Conservation (phyloP, 23 red algal species). For the Porphyridium purpureum region DNA sequence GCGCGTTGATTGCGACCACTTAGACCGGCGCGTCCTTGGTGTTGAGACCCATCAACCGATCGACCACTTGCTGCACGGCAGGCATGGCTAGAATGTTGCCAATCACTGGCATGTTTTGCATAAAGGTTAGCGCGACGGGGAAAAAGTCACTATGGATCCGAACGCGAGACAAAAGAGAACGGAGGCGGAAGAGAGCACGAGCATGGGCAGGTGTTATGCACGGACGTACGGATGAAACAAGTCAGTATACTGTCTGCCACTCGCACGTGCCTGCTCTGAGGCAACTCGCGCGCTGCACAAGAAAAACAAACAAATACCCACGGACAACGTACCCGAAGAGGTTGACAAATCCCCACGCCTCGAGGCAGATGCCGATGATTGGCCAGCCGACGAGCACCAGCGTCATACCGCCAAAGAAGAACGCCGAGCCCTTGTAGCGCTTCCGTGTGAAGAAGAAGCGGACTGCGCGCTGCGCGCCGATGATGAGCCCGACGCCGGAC, state of each 20-base stretch:
- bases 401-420: conserved; percentile 81
- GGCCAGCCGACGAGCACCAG: conserved; percentile 75
- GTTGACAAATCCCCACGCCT: conserved; percentile 59
- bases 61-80: conserved; percentile 19
- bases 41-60: conserved; percentile 3
- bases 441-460: conserved; percentile 86
- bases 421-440: conserved; percentile 35
- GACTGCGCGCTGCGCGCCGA: conserved; percentile 71
- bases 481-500: conserved; percentile 61
- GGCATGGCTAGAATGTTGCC: conserved; percentile 49
- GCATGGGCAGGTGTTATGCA: too few species aligned
- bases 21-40: too few species aligned
- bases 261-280: too few species aligned
- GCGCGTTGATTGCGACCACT: too few species aligned
- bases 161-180: too few species aligned
- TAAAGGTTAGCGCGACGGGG: conserved; percentile 58
- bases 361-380: conserved; percentile 49
- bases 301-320: too few species aligned
- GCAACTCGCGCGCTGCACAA: too few species aligned
- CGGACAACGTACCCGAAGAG: conserved; percentile 70
- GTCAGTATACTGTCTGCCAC: too few species aligned
- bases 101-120: conserved; percentile 39
- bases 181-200: too few species aligned
- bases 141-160: conserved; percentile 23
- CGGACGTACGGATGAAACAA: too few species aligned